These are phyloP conservation scores for Neurospora sp. DNA, from an alignment of 495 filamentous ascomycete genomes.

Conservation along the genomic window DNA sequence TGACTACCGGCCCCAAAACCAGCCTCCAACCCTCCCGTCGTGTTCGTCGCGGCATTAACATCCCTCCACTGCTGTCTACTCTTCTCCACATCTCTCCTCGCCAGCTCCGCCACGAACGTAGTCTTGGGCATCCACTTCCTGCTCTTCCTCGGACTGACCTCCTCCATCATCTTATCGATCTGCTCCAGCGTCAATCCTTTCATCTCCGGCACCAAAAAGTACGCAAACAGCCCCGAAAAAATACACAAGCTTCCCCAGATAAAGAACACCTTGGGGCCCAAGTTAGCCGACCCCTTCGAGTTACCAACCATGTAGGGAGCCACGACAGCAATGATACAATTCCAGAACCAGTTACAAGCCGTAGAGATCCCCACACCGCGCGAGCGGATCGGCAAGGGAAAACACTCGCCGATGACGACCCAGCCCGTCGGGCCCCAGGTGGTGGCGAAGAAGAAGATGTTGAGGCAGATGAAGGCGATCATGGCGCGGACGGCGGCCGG, in stretches of 20 bases:
- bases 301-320: constrained; percentile 66
- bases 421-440: constrained; percentile 72
- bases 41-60: neutral
- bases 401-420: constrained; percentile 81
- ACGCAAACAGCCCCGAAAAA: constrained; percentile 55
- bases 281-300: constrained; percentile 55
- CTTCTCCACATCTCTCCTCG: neutral
- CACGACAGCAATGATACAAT: constrained; percentile 61
- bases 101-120: constrained; percentile 51
- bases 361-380: constrained; percentile 72
- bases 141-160: constrained; percentile 56
- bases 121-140: constrained; percentile 56
- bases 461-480: constrained; percentile 72
- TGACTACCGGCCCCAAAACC: neutral
- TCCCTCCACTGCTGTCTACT: neutral
- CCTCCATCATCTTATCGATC: constrained; percentile 81
- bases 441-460: constrained; percentile 72
- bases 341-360: constrained; percentile 82
- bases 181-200: constrained; percentile 83
- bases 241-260: constrained; percentile 63
- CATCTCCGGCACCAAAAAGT: constrained; percentile 74
- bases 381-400: constrained; percentile 72
- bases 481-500: constrained; percentile 50
- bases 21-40: neutral
- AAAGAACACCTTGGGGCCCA: constrained; percentile 67